Percentiles rank a stretch among this genome's conserved stretches.
Conservation (phyloP, 2,329 filamentous ascomycete genomes). For the Clarireedia sp. region DNA sequence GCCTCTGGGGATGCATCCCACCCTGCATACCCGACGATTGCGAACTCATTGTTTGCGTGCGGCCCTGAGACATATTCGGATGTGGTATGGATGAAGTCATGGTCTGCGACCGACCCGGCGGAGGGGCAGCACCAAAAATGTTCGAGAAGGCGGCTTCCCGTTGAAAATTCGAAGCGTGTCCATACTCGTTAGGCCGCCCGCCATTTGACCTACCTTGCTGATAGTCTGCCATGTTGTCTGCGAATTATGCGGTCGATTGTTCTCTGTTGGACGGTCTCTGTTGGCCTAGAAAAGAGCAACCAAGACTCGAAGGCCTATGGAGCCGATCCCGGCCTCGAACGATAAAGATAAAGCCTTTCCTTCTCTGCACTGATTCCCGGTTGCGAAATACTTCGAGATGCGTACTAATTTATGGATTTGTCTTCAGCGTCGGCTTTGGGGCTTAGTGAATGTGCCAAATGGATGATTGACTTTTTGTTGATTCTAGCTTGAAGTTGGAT, state of each 20-base stretch:
- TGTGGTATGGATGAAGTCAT: slow-evolving; percentile 75
- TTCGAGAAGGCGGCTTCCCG: slow-evolving; percentile 93
- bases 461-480: slow-evolving; percentile 8
- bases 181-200: slow-evolving; percentile 32
- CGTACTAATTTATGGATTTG: too few species aligned
- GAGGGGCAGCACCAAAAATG: slow-evolving; percentile 85
- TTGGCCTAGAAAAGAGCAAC: slow-evolving; percentile 9
- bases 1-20: slow-evolving; percentile 39
- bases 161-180: slow-evolving; percentile 51
- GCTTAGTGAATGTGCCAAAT: background rate
- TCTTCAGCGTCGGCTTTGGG: too few species aligned
- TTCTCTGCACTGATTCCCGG: slow-evolving; percentile 2
- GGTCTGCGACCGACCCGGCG: slow-evolving; percentile 84
- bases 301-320: slow-evolving; percentile 21
- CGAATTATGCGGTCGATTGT: slow-evolving; percentile 7
- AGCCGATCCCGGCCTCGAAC: slow-evolving; percentile 20
- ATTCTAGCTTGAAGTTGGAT: slow-evolving; percentile 8
- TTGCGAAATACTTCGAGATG: background rate
- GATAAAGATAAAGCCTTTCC: slow-evolving; percentile 16
- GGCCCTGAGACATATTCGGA: slow-evolving; percentile 50
- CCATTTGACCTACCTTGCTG: slow-evolving; percentile 55
- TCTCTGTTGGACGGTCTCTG: slow-evolving; percentile 1
- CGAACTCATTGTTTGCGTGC: slow-evolving; percentile 67
- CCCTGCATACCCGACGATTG: slow-evolving; percentile 32
- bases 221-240: slow-evolving; percentile 44